Base-by-base conservation (phyloP, 805 yeast genomes). In the Pichia heedii region DNA sequence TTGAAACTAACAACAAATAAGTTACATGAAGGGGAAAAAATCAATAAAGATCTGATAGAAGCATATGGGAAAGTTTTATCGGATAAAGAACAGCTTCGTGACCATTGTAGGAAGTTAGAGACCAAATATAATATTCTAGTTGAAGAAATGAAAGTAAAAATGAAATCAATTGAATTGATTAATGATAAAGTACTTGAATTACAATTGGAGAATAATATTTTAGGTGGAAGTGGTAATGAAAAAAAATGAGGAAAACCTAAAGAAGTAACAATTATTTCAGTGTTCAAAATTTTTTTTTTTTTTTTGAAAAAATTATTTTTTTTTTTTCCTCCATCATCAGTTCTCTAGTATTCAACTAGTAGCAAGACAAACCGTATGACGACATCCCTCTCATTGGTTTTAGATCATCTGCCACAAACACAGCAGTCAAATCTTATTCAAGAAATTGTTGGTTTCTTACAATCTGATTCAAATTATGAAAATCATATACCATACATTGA, bases 151-250 rank as follows among this genome's bases (percentile, higher is more conserved):
- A 48, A 43, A n/a, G 38, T 58, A 44, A 74, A 70, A 53, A 67
- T 68, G 46, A 67, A 68, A 45, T 66, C 71, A 24, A 62, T 75
- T 27, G 78, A 73, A 41, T 53, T 71, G 8, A 61, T 72, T 27
- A 75, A 74, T 47, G 81, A 76, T 49, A 76, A 73, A 49, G 54
- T 71, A 7, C 56, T 76, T 41, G 66, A 74, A 18, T 53, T 65
- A 29, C 74, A 73, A 52, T 71, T 76, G 36, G 79, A 74, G 52
- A 68, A 65, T 43, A 73, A 73, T 44, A 66, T 75, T 22, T 52
- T 74, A 42, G n/a, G n/a, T n/a, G n/a, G n/a, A n/a, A n/a, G n/a
- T n/a, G n/a, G n/a, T n/a, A n/a, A n/a, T n/a, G n/a, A n/a, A n/a
- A n/a, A n/a, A n/a, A n/a, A 29, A 29, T 15, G 15, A 13, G 9